These are phyloP conservation scores for Chlorella sp. DNA, from an alignment of 139 green algal genomes.

Conservation along the genomic window DNA sequence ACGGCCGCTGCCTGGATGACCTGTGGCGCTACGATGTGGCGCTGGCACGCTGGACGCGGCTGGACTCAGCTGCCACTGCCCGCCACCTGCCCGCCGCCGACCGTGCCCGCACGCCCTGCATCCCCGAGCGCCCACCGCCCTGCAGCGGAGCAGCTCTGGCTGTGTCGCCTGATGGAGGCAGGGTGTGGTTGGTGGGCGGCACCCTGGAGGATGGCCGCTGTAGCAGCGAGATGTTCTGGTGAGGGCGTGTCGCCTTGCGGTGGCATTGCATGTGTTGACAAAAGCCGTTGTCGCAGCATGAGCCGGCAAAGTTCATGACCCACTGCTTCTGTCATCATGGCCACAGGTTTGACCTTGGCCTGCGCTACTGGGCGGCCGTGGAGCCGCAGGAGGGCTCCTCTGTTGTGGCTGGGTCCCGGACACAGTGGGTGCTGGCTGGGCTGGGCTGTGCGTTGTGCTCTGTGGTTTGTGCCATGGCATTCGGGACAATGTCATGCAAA, in stretches of 20 bases:
- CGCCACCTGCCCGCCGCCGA: constrained; percentile 34
- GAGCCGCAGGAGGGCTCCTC: constrained; percentile 52
- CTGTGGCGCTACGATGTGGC: constrained; percentile 56
- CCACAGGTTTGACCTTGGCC: constrained; percentile 10
- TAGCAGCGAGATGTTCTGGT: constrained; percentile 13
- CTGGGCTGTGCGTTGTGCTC: background rate
- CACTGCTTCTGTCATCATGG: background rate
- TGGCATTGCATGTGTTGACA: too few species aligned
- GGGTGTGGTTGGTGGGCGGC: constrained; percentile 62
- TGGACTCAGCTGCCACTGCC: constrained; percentile 63
- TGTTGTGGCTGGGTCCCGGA: constrained; percentile 4
- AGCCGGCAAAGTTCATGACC: too few species aligned
- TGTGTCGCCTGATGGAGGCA: constrained; percentile 40
- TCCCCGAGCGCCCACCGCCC: constrained; percentile 7
- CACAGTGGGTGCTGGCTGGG: background rate
- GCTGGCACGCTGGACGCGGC: constrained; percentile 8
- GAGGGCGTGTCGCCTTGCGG: background rate
- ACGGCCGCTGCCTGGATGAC: constrained; percentile 66
- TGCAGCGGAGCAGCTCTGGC: constrained; percentile 31
- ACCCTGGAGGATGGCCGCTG: constrained; percentile 16
- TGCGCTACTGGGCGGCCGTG: constrained; percentile 8
- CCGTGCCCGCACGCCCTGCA: background rate
- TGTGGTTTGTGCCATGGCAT: background rate
- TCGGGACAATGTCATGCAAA: background rate
- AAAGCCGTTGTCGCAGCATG: too few species aligned